These are phyloP conservation scores for Aurinia saxatilis DNA, from an alignment of 345 rosid species.

Conservation along the genomic window DNA sequence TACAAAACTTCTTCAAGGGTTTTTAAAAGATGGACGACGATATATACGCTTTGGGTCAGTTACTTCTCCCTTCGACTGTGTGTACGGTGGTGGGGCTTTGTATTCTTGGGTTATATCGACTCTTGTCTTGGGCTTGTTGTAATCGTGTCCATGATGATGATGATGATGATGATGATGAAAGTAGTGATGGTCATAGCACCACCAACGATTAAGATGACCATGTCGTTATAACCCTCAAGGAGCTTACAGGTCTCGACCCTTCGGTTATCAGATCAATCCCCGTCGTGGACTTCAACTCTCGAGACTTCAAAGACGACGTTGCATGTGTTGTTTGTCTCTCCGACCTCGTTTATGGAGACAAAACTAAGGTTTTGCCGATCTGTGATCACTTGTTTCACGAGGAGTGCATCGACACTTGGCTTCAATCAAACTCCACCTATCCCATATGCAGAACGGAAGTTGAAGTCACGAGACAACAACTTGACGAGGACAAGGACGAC, in stretches of 20 bases:
- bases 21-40: too few relatives aligned
- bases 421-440: constrained; percentile 60
- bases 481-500: too few relatives aligned
- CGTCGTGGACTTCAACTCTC: constrained; percentile 30
- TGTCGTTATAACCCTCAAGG: neutral
- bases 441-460: constrained; percentile 57
- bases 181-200: too few relatives aligned
- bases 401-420: constrained; percentile 80
- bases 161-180: neutral
- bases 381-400: constrained; percentile 69
- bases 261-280: constrained; percentile 45
- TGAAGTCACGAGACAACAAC: too few relatives aligned
- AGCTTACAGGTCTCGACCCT: constrained; percentile 40
- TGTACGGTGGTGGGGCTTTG: too few relatives aligned
- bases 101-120: neutral
- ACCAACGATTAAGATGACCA: neutral
- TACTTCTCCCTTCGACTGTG: too few relatives aligned
- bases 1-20: too few relatives aligned
- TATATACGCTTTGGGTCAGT: too few relatives aligned
- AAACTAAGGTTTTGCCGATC: too few relatives aligned
- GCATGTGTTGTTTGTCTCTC: constrained; percentile 72
- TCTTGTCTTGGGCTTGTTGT: neutral
- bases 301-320: constrained; percentile 38
- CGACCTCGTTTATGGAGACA: constrained; percentile 55
- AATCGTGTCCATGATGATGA: neutral